A percentile compares a stretch with the other conserved stretches of the same genome.
Evolutionary conservation across 1,284 basidiomycete species (phyloP).

Genomic region (Baeospora myosura): DNA sequence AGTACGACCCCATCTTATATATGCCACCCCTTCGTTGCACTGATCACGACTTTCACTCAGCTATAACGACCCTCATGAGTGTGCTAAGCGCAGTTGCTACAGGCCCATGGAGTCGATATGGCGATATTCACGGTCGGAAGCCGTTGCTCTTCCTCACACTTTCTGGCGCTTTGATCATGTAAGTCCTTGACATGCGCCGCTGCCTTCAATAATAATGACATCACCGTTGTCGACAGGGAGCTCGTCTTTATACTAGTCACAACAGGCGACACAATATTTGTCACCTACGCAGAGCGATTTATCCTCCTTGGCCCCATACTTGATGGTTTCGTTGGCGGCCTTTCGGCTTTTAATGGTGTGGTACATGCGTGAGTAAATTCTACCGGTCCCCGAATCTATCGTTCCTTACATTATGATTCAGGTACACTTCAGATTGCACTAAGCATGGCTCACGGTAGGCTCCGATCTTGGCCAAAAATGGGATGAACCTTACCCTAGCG

Average conservation of each 20-base stretch:
- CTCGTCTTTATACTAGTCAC: constrained; percentile 40
- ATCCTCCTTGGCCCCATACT: constrained; percentile 40
- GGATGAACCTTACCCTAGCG: not conserved
- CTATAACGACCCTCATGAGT: constrained; percentile 42
- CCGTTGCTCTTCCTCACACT: constrained; percentile 35
- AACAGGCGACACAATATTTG: constrained; percentile 30
- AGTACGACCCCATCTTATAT: constrained; percentile 21
- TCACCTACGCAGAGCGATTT: constrained; percentile 33
- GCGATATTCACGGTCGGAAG: constrained; percentile 40
- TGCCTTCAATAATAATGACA: not conserved
- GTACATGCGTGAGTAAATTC: constrained; percentile 36
- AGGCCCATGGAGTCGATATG: constrained; percentile 43
- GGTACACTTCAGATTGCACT: constrained; percentile 47
- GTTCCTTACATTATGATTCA: constrained; percentile 14
- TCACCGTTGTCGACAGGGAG: constrained; percentile 40
- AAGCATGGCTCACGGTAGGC: constrained; percentile 38
- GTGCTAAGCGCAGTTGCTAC: constrained; percentile 41
- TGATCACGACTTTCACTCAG: constrained; percentile 17
- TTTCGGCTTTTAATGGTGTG: constrained; percentile 44
- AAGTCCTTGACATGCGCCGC: constrained; percentile 10
- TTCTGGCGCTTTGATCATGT: constrained; percentile 39
- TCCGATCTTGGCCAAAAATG: not conserved
- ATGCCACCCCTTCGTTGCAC: constrained; percentile 5
- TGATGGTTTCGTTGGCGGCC: constrained; percentile 42
- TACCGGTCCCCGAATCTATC: not conserved